These are phyloP conservation scores for Gastrolobium bilobum DNA, from an alignment of 306 rosid species.

Conservation along the genomic window DNA sequence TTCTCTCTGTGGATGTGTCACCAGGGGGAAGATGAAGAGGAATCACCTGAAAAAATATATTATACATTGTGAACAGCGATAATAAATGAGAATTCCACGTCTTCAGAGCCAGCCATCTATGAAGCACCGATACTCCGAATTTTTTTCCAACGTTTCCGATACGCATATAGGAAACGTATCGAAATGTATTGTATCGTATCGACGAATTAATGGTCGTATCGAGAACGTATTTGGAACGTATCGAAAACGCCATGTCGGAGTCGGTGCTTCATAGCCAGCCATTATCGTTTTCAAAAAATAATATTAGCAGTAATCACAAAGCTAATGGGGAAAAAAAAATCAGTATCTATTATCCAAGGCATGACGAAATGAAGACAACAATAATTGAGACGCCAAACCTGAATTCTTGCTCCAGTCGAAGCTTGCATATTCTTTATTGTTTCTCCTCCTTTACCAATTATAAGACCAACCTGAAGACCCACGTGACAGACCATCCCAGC, in stretches of 20 bases:
- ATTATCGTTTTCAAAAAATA: neutral
- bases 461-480: conserved; percentile 83
- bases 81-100: neutral
- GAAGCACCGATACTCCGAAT: too few species aligned
- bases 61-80: neutral
- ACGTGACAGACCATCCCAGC: neutral
- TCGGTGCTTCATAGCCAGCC: neutral
- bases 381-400: conserved; percentile 60
- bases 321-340: neutral
- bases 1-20: conserved; percentile 84
- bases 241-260: too few species aligned
- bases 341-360: neutral
- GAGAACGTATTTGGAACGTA: too few species aligned
- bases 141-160: too few species aligned
- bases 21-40: conserved; percentile 99
- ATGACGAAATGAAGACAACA: neutral
- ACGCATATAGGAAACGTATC: too few species aligned
- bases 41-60: conserved; percentile 71
- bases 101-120: neutral
- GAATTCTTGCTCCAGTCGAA: conserved; percentile 89
- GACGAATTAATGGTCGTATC: too few species aligned
- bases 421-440: conserved; percentile 95
- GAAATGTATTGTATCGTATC: too few species aligned
- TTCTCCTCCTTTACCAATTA: conserved; percentile 98
- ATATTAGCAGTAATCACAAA: neutral